Conservation (phyloP, 352 stramenopile species). For the Aphanomyces stellatus region DNA sequence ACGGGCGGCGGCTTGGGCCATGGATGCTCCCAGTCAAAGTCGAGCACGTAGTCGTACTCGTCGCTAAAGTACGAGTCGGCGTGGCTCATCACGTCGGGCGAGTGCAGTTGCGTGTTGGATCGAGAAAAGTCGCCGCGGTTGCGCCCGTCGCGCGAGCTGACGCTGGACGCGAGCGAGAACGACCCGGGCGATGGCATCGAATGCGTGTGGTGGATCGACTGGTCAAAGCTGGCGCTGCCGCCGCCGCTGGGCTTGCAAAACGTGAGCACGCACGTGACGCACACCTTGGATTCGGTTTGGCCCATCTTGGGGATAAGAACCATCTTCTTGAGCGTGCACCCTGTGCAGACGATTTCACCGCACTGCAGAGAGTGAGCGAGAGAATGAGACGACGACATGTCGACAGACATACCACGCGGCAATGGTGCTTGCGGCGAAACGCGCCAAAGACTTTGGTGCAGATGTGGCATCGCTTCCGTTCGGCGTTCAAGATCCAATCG, state of each 20-base stretch:
- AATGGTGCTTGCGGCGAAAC: constrained; percentile 18
- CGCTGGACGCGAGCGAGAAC: neutral
- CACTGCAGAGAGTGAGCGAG: constrained; percentile 4
- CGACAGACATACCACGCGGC: constrained; percentile 9
- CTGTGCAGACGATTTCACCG: constrained; percentile 9
- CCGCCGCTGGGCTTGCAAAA: neutral
- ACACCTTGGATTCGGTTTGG: constrained; percentile 10
- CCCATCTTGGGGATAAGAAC: constrained; percentile 1
- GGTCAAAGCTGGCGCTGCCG: neutral
- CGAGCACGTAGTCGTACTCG: neutral
- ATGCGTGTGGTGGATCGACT: neutral
- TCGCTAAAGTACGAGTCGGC: neutral
- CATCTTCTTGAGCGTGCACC: constrained; percentile 15
- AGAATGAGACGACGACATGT: neutral
- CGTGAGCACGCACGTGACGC: constrained; percentile 10
- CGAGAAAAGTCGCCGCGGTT: neutral
- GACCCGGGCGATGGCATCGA: neutral
- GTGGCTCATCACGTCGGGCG: neutral
- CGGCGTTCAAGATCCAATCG: constrained; percentile 5
- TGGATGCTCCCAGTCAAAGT: constrained; percentile 13
- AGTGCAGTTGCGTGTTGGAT: neutral
- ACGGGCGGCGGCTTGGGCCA: constrained; percentile 15
- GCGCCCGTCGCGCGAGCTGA: neutral
- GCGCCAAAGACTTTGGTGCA: constrained; percentile 7
- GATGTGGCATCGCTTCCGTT: constrained; percentile 8